These are phyloP conservation scores for Pseudogymnoascus sp. DNA, from an alignment of 2,329 filamentous ascomycete species.

Conservation along the genomic window DNA sequence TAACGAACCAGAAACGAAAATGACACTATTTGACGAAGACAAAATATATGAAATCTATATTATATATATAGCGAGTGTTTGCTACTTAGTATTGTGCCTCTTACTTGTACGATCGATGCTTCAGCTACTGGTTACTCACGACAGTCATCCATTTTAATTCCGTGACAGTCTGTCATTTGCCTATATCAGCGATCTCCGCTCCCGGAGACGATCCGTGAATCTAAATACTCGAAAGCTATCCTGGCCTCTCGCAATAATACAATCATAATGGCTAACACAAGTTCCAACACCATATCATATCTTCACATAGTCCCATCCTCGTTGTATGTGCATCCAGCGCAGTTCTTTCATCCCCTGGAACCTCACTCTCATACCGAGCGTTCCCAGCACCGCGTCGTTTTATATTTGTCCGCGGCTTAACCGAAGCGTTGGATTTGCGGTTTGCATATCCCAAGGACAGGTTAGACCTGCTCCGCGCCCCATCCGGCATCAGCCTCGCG, in stretches of 20 bases:
- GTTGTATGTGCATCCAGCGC: not conserved
- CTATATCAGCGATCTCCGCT: conserved; percentile 10
- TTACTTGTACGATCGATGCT: not conserved
- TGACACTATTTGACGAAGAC: too few relatives aligned
- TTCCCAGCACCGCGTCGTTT: conserved; percentile 1
- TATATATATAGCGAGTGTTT: not conserved
- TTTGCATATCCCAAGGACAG: not conserved
- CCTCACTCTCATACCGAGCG: not conserved
- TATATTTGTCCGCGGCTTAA: not conserved
- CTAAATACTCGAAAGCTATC: conserved; percentile 5
- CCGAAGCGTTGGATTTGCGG: not conserved
- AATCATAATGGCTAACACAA: conserved; percentile 3
- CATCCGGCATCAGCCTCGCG: conserved; percentile 29
- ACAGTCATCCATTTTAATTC: not conserved
- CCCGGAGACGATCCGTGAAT: not conserved
- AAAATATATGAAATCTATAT: too few relatives aligned
- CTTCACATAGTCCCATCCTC: not conserved
- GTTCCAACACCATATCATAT: not conserved
- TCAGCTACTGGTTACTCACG: not conserved
- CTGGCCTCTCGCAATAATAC: not conserved
- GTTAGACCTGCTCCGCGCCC: conserved; percentile 29
- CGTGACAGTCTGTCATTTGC: not conserved
- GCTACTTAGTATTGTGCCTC: not conserved
- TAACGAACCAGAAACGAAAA: too few relatives aligned
- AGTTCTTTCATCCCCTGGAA: not conserved